Base-by-base conservation (phyloP, 352 stramenopile species). In the Globisporangium parvum region DNA sequence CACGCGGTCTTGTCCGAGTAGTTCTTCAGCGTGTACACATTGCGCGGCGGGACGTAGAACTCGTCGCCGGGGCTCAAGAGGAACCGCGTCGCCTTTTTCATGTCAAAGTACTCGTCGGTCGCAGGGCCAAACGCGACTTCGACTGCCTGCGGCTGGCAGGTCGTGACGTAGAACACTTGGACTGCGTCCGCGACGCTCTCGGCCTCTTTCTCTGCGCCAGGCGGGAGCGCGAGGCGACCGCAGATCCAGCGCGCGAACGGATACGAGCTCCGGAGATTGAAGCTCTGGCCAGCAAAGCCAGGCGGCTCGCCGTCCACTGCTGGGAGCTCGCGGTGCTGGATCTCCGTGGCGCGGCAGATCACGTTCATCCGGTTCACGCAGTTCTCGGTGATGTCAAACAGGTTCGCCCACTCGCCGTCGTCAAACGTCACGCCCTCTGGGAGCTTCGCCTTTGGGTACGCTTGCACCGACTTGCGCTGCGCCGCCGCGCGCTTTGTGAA, bases 11-110 rank as follows among this genome's bases (percentile, higher is more conserved):
- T 86, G 51, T 73, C 73, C 15, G 89, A 98, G 72, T 98, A 95
- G 71, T 99, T 99, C 66, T 98, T 91, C 55, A 98, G 83, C 64
- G 92, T 88, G 67, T 99, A 99, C 21, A 93, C 88, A 65, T 99
- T 99, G 54, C 95, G 88, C 20, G 95, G 75, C 15, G 96, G 96
- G 46, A 99, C 88, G 65, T 97, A 97, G 66, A 99, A 99, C 69
- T 98, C 91, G 69, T 99, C 96, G 8, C 95, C 94, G 4, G 88
- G 82, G 28, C 77, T 91, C 3, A 99, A 70, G 39, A 98, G 63
- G 73, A 97, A 98, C 46, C 95, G 80, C 53, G 96, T 91, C 18
- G 96, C 96, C n/a, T 78, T 96, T 15, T 88, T 77, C 21, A 80
- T 77, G 59, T 97, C 77, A 64, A 98, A 97, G 47, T 72, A 89